Base-by-base conservation (phyloP, 345 rosid species). In the Brassica napus region DNA sequence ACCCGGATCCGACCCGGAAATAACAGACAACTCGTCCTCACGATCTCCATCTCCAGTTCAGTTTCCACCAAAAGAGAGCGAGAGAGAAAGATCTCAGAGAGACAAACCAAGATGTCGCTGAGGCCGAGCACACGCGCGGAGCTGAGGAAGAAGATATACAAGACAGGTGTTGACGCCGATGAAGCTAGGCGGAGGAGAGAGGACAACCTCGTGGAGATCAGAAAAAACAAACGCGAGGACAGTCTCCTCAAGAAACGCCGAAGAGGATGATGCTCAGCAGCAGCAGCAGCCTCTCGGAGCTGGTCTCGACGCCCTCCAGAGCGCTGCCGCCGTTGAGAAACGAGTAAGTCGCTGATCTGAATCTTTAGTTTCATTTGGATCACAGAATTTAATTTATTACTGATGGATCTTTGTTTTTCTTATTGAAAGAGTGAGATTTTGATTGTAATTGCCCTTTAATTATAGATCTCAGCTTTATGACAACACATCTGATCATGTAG, bases 191-290 rank as follows among this genome's bases (percentile, higher is more conserved):
- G 94, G 83, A 72, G 91, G 79, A 88, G 94, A 66, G 92, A 90
- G 80, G 92, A 90, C 83, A 90, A 90, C 61, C 82, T 90, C 84
- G 92, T 90, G 55, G 92, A 88, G 92, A 90, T 90, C 81, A 85
- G 94, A 74, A 88, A 90, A 86, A 90, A 76, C 80, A 88, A 90
- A 76, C 85, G 94, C 8, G 94, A 90, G 63, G 92, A 90, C 42
- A 90, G 84, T 61, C 88, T 90, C 21, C 83, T 90, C 67, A 90
- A 90, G 92, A 90, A 90, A 73, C 78, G 94, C 6, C 34, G 94
- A 90, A 83, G 94, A n/a, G 94, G 0, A 86, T 90, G 62, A 65
- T 78, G 79, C 84, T 81, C 89, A 87, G 24, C 91, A 83, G 49
- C 89, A 83, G 81, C 83, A 87, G 71, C 92, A 80, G 69, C 81